Evolutionary conservation across 2,329 filamentous ascomycete species (phyloP).

Genomic region (Cordyceps cicadae): DNA sequence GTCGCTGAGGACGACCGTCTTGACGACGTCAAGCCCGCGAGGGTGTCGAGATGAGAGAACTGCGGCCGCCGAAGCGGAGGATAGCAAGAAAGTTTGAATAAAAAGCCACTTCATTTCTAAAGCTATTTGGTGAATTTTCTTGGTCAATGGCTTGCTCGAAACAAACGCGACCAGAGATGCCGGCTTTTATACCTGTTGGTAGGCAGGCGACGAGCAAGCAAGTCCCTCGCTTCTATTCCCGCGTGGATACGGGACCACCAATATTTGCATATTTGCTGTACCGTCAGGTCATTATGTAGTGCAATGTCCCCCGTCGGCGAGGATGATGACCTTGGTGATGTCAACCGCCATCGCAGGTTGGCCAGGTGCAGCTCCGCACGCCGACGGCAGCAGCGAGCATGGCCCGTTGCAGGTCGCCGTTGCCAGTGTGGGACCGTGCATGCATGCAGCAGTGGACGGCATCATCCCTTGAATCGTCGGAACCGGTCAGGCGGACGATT

Average conservation of each 20-base stretch:
- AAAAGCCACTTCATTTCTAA: neutral
- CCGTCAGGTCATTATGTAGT: slow-evolving; percentile 4
- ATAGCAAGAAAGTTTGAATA: neutral
- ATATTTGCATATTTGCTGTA: neutral
- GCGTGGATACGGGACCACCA: neutral
- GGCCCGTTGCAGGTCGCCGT: neutral
- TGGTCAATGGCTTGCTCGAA: neutral
- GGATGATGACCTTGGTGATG: neutral
- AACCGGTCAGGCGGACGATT: neutral
- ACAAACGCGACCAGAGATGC: neutral
- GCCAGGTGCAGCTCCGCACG: neutral
- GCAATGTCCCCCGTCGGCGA: neutral
- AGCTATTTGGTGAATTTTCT: neutral
- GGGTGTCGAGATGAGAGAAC: neutral
- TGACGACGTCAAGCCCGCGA: slow-evolving; percentile 11
- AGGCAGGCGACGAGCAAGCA: neutral
- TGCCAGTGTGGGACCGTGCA: slow-evolving; percentile 1
- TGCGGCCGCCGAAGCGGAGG: neutral
- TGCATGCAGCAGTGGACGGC: neutral
- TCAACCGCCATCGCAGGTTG: neutral
- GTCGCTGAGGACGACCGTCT: slow-evolving; percentile 10
- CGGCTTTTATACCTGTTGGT: neutral
- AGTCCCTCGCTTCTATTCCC: neutral
- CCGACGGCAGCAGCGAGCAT: neutral
- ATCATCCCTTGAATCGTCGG: neutral